These are phyloP conservation scores for Daphne laureola DNA, from an alignment of 441 rosid species.

Conservation along the genomic window DNA sequence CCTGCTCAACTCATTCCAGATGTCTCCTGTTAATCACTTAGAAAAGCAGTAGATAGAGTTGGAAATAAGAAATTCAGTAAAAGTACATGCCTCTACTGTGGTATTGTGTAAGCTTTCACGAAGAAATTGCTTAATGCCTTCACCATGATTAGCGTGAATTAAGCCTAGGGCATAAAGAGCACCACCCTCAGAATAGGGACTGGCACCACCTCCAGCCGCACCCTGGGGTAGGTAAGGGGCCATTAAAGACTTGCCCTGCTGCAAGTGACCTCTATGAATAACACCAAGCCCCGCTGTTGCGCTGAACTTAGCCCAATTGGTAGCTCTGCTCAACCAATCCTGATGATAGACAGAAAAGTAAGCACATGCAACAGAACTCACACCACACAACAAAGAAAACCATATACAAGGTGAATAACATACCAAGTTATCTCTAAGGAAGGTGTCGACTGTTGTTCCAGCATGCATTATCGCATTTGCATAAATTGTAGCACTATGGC, in stretches of 20 bases:
- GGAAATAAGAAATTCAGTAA: not conserved
- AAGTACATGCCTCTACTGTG: conserved; percentile 66
- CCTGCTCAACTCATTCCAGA: conserved; percentile 38
- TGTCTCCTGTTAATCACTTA: not conserved
- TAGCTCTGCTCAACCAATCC: conserved; percentile 99
- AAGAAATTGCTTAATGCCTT: conserved; percentile 89
- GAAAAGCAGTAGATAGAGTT: not conserved
- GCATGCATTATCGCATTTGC: conserved; percentile 99
- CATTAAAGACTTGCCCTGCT: conserved; percentile 92
- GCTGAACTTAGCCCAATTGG: conserved; percentile 99
- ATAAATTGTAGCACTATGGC: conserved; percentile 95
- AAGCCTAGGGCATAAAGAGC: conserved; percentile 92
- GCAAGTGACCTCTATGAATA: conserved; percentile 83
- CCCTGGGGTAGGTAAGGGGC: conserved; percentile 96
- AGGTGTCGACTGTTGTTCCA: conserved; percentile 96
- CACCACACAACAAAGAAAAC: conserved; percentile 5
- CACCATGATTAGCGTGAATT: conserved; percentile 96
- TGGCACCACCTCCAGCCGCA: conserved; percentile 81
- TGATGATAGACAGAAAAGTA: conserved; percentile 23
- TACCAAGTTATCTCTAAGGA: conserved; percentile 93
- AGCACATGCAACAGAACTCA: not conserved
- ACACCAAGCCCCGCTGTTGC: conserved; percentile 97
- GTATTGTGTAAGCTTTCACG: conserved; percentile 79
- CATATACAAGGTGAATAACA: conserved; percentile 4
- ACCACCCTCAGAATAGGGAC: conserved; percentile 97